Evolutionary conservation across 2,329 filamentous ascomycete species (phyloP), one percentile per base, ranked within the genome.

Genomic region (Trichoderma cornu-damae): DNA sequence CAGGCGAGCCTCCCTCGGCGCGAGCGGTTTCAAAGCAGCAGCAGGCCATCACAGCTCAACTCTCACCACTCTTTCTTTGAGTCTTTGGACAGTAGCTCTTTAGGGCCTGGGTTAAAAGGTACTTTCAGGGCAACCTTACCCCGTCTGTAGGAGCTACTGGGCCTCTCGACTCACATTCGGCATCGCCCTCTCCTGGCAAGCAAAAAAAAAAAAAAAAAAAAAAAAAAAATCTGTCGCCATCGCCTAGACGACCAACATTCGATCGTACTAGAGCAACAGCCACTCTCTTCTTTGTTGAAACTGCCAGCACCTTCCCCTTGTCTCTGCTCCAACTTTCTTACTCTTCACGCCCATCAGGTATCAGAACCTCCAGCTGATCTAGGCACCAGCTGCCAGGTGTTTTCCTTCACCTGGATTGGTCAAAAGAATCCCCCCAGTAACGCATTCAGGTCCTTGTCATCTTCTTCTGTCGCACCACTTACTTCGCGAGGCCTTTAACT

Each of bases 141-240:
- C 37, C 43, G 42, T 16, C 51, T 26, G 44, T 47, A 50, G 26
- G 50, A 59, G 57, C 44, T 37, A 30, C 57, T 46, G 14, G 47
- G 14, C 26, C 30, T 20, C 28, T 22, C 34, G 40, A 28, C 5
- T 35, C 14, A 6, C 20, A 14, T 46, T 22, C 7, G 46, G 18
- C 38, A 26, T 55, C 53, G 38, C 32, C 28, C 43, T 37, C 24
- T 30, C 42, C 51, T 37, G 42, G 51, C 35, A 35, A 50, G 32
- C 51, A 51, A 56, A n/a, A n/a, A n/a, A n/a, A n/a, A n/a, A n/a
- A n/a, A n/a, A n/a, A n/a, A n/a, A n/a, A n/a, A n/a, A n/a, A n/a
- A n/a, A n/a, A n/a, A n/a, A n/a, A n/a, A 50, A 22, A 26, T 34
- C 22, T 7, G 16, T 46, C 4, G 24, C 32, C 37, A 22, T 38